Evolutionary conservation across 2,329 filamentous ascomycete genomes (phyloP).

Genomic region (Setomelanomma holmii): DNA sequence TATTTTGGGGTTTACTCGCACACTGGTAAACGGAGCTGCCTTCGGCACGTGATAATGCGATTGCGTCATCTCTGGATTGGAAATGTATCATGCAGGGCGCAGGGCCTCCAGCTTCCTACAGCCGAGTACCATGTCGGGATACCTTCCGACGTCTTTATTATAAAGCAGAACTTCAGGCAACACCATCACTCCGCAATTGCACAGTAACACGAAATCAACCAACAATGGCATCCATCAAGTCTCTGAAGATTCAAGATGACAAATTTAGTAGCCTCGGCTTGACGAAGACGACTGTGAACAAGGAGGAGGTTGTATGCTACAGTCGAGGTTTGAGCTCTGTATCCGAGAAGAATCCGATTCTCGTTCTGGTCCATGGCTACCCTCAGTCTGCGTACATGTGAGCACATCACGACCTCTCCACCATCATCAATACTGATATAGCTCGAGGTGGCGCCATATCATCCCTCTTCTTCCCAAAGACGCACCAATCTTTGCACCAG

Average conservation of each 20-base stretch:
- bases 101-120: conserved; percentile 2
- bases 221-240: conserved; percentile 25
- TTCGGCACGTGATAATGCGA: conserved; percentile 8
- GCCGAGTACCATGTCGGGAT: no score
- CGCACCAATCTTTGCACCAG: conserved; percentile 38
- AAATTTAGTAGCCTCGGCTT: conserved; percentile 38
- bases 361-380: conserved; percentile 44
- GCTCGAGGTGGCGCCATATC: conserved; percentile 39
- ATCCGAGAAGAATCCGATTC: conserved; percentile 35
- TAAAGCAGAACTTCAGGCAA: not conserved
- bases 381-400: conserved; percentile 41
- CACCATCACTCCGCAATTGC: not conserved
- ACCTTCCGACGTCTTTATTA: not conserved
- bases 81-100: not conserved
- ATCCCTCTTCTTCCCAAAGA: conserved; percentile 37
- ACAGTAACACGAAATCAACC: not conserved
- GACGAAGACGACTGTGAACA: conserved; percentile 32
- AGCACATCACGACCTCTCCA: not conserved
- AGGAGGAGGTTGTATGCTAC: conserved; percentile 36
- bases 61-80: conserved; percentile 15
- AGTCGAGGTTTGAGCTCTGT: conserved; percentile 30
- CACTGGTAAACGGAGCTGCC: no score
- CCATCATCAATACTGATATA: not conserved
- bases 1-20: not conserved
- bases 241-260: conserved; percentile 36